A percentile compares a stretch with the other conserved stretches of the same genome.
Evolutionary conservation across 192 early-diverging fungal species (phyloP).

Genomic region (Diversispora epigaea): DNA sequence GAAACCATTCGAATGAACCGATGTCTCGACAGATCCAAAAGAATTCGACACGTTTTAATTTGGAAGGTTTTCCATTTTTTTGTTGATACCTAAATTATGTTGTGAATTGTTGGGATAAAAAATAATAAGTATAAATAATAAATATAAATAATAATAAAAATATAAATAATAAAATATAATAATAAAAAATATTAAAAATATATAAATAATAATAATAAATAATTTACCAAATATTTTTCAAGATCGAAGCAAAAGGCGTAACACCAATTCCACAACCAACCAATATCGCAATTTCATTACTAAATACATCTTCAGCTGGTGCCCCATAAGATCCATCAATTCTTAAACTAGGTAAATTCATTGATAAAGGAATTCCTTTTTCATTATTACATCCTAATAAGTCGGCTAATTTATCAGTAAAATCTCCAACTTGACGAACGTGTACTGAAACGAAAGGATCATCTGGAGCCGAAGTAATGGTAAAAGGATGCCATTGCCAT

Average conservation of each 20-base stretch:
- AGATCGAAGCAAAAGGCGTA: slow-evolving; percentile 71
- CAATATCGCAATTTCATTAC: slow-evolving; percentile 65
- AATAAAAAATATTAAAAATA: too few relatives aligned
- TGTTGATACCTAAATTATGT: slow-evolving; percentile 40
- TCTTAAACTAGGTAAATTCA: slow-evolving; percentile 54
- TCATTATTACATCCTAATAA: slow-evolving; percentile 38
- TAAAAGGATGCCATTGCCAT: slow-evolving; percentile 80
- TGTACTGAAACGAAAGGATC: slow-evolving; percentile 48
- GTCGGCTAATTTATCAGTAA: slow-evolving; percentile 39
- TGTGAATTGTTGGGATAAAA: neutral
- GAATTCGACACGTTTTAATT: slow-evolving; percentile 55
- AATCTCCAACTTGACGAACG: slow-evolving; percentile 48
- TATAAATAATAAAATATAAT: slow-evolving; percentile 40
- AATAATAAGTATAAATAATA: neutral
- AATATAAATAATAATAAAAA: neutral
- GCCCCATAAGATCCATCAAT: slow-evolving; percentile 84
- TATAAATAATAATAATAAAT: slow-evolving; percentile 38
- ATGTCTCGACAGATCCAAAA: slow-evolving; percentile 69
- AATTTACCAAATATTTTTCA: slow-evolving; percentile 66
- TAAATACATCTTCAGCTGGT: slow-evolving; percentile 73
- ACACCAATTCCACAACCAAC: slow-evolving; percentile 77
- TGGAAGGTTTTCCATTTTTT: slow-evolving; percentile 40
- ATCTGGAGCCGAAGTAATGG: slow-evolving; percentile 49
- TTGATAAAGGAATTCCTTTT: neutral
- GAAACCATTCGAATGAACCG: slow-evolving; percentile 68